Base-by-base conservation (phyloP, 208 protist genomes). In the Leishmania martiniquensis region DNA sequence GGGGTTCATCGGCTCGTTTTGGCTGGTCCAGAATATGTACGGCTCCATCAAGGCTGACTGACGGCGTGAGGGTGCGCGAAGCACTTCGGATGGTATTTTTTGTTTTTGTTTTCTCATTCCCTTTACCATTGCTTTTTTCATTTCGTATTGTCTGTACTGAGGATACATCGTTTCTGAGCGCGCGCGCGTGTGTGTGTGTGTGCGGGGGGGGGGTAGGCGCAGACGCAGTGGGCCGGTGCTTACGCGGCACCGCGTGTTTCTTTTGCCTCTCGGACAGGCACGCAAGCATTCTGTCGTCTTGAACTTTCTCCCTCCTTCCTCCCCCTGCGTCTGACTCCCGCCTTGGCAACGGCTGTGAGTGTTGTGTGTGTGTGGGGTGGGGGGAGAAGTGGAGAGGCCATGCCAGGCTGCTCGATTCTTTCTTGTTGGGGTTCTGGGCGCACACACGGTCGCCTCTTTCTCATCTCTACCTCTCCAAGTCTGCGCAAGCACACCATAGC, bases 1-100 rank as follows among this genome's bases (percentile, higher is more conserved):
- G 15, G 89, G 93, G 2, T 97, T 97, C 74, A 17, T 95, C 10
- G 71, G 87, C 0, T 93, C 94, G 4, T 82, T 89, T 15, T 63
- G 83, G 42, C 92, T 98, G 86, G 93, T 98, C 4, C 76, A 80
- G 69, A 71, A 69, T 1, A 96, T 97, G 73, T 98, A 97, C 83
- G 77, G 52, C 34, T 80, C 85, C 42, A 84, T 90, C 67, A 95
- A 95, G 74, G 75, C 80, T 10, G 89, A 96, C 25, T 94, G 81
- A 57, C 17, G 39, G 7, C 22, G 55, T 34, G 62, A 32, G 5
- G 2, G 29, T 39, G 39, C 7, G n/a, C 39, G 20, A 20, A 1
- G 13, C 44, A 57, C 32, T 1, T 69, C 25, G 10, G 32, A 25
- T 32, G 20, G 0, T 4, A 2, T 63, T n/a, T 68, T 42, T 68